Base-by-base conservation (phyloP, 129 eudicot genomes). In the Artemisia tridentata region DNA sequence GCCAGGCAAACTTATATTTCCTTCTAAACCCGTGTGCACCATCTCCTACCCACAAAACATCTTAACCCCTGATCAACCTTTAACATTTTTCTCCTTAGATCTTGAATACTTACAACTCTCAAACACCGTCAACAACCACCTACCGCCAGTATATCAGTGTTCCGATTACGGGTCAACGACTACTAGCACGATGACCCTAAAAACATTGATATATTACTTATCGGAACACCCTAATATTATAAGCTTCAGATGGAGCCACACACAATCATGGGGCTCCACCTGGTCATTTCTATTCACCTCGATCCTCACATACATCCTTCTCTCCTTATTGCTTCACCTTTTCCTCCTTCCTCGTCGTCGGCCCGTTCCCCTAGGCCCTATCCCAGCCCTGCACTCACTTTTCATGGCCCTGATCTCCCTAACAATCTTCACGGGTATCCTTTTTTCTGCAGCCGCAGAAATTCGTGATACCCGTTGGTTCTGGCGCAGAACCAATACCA, bases 381-480 rank as follows among this genome's bases (percentile, higher is more conserved):
- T 88, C 80, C 96, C 93, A 5, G 89, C 98, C 55, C 38, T 85
- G 31, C 96, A 88, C 78, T 77, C 85, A 71, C 95, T 88, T 21
- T 47, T 41, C 61, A 86, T 92, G 87, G 75, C 91, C 51, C 68
- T 88, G 49, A 60, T 84, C 81, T 91, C 97, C 56, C 65, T 75
- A 81, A 80, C 88, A 63, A 84, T 88, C 65, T 88, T 88, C 86
- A 73, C 87, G 78, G 96, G 96, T 0, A 86, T 75, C 23, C 73
- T 86, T 7, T 78, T 88, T 80, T 92, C 98, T 60, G 78, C 98
- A 66, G 91, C 89, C 34, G 88, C 95, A 19, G 98, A 92, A 78
- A 92, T 92, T 84, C 93, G 95, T 11, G 93, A 88, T 57, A 88
- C 91, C 0, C 89, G 98, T 1, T 92, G 98, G 98, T 72, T 83